These are phyloP conservation scores for Lactifluus piperatus DNA, from an alignment of 768 basidiomycete species.

Conservation along the genomic window DNA sequence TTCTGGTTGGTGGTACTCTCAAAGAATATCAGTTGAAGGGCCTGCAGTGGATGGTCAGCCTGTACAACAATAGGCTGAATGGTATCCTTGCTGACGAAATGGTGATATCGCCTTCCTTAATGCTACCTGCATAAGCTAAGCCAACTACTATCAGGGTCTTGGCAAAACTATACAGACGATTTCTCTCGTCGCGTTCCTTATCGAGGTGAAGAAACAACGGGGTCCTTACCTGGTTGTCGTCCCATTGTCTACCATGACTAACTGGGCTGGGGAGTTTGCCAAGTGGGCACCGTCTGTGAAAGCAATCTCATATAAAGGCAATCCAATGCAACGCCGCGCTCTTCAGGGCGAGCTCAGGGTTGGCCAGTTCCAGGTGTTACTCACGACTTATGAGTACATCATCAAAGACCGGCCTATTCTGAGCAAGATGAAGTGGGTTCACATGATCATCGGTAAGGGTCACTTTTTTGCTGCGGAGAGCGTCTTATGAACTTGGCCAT, in stretches of 20 bases:
- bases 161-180: conserved; percentile 95
- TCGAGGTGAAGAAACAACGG: conserved; percentile 83
- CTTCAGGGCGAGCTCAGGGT: conserved; percentile 70
- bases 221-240: conserved; percentile 96
- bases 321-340: conserved; percentile 71
- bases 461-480: not conserved
- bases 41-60: conserved; percentile 96
- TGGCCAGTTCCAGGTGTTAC: conserved; percentile 81
- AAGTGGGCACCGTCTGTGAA: conserved; percentile 89
- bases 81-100: conserved; percentile 95
- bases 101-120: conserved; percentile 35
- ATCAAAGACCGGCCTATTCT: conserved; percentile 92
- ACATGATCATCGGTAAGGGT: conserved; percentile 89
- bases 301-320: conserved; percentile 84
- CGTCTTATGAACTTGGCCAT: conserved; percentile 1
- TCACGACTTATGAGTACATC: conserved; percentile 96
- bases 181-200: conserved; percentile 89
- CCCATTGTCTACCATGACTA: conserved; percentile 92
- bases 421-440: conserved; percentile 89
- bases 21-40: conserved; percentile 96
- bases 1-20: conserved; percentile 80
- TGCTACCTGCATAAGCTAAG: not conserved
- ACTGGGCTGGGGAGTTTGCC: conserved; percentile 95
- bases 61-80: conserved; percentile 94
- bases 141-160: conserved; percentile 52